Evolutionary conservation across 306 rosid species (phyloP).

Genomic region (Vicia faba): DNA sequence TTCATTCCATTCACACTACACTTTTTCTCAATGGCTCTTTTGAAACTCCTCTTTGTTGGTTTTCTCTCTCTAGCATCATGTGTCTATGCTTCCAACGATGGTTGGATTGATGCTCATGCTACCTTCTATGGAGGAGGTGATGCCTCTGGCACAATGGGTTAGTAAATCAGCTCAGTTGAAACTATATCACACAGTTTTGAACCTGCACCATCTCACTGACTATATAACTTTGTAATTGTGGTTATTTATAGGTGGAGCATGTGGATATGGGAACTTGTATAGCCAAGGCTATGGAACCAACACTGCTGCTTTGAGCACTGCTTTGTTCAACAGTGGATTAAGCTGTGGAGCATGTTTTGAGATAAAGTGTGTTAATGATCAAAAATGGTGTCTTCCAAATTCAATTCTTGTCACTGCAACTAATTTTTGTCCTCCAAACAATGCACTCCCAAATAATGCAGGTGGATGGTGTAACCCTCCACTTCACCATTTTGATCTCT

Average conservation of each 20-base stretch:
- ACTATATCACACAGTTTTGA: too few relatives aligned
- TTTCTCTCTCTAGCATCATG: constrained; percentile 35
- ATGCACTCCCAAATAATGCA: constrained; percentile 64
- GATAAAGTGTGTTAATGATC: constrained; percentile 60
- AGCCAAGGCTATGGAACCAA: constrained; percentile 76
- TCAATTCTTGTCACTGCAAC: constrained; percentile 74
- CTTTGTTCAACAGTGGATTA: constrained; percentile 68
- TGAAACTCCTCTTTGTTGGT: constrained; percentile 46
- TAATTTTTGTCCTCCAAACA: constrained; percentile 81
- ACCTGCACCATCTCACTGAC: too few relatives aligned
- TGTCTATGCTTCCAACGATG: constrained; percentile 40
- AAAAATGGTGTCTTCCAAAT: constrained; percentile 59
- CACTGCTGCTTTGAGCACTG: constrained; percentile 82
- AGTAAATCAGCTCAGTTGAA: too few relatives aligned
- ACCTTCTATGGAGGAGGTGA: constrained; percentile 93
- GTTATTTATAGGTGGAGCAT: constrained; percentile 64
- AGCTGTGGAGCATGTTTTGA: constrained; percentile 84
- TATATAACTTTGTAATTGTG: background rate
- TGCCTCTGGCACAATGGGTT: constrained; percentile 90
- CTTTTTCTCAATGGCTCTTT: constrained; percentile 43
- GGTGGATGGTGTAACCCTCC: constrained; percentile 96
- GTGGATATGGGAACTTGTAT: constrained; percentile 77
- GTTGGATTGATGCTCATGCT: constrained; percentile 76
- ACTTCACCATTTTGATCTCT: constrained; percentile 74
- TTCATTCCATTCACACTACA: background rate